These are phyloP conservation scores for Euphorbia tirucalli DNA, from an alignment of 345 rosid species.

Conservation along the genomic window DNA sequence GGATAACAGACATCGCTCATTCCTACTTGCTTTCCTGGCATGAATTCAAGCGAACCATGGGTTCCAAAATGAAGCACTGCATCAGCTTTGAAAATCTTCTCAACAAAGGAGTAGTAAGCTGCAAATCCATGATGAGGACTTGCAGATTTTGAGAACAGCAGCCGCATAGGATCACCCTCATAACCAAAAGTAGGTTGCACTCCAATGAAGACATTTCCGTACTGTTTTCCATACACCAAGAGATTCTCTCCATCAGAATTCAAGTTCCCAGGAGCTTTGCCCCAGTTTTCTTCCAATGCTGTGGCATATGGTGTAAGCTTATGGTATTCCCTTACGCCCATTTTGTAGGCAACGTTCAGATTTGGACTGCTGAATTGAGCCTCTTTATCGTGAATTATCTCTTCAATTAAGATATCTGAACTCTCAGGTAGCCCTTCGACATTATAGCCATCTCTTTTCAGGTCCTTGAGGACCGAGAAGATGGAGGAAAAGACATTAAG, in stretches of 20 bases:
- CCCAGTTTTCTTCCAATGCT: constrained; percentile 96
- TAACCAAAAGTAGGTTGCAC: constrained; percentile 98
- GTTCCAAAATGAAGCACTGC: constrained; percentile 99
- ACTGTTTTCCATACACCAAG: constrained; percentile 84
- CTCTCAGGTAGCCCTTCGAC: constrained; percentile 92
- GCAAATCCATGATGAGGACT: constrained; percentile 99
- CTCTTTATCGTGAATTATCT: constrained; percentile 88
- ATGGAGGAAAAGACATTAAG: constrained; percentile 93
- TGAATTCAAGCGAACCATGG: constrained; percentile 94
- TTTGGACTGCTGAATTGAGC: constrained; percentile 98
- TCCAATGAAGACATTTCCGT: constrained; percentile 92
- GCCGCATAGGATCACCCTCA: constrained; percentile 99
- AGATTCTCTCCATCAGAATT: constrained; percentile 95
- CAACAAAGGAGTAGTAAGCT: constrained; percentile 91
- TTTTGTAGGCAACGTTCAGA: constrained; percentile 83
- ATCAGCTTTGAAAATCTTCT: constrained; percentile 93
- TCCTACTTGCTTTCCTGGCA: constrained; percentile 99
- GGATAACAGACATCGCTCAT: constrained; percentile 97
- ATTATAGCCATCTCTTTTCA: constrained; percentile 77
- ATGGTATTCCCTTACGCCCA: constrained; percentile 89
- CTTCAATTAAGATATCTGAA: constrained; percentile 88
- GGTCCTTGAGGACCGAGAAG: constrained; percentile 81
- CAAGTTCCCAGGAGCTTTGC: constrained; percentile 92
- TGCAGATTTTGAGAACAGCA: constrained; percentile 94
- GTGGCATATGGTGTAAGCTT: constrained; percentile 76